Evolutionary conservation across 495 filamentous ascomycete species (phyloP), one percentile per base, ranked within the genome.

Genomic region (Podospora fimiseda): DNA sequence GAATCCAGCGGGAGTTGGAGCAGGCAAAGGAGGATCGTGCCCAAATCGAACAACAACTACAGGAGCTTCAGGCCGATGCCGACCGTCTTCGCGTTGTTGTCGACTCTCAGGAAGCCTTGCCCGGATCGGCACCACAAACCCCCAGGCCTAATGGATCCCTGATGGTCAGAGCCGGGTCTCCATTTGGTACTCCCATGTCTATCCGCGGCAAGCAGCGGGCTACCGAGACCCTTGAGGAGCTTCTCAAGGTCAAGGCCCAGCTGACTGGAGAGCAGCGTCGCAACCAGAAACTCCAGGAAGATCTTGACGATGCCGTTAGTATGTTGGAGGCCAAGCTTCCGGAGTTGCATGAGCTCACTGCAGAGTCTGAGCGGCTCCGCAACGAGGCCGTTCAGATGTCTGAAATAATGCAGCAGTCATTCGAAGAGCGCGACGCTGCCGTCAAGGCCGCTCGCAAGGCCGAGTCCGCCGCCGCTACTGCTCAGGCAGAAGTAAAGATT

Each of bases 381-480:
- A 68, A 74, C 18, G 89, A 94, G 30, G 76, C 88, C n/a, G 74
- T 85, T 15, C 84, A 91, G 37, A 88, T 95, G 80, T 91, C 89
- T 2, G 76, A 85, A 53, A 64, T 81, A 37, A 70, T 75, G 15
- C 76, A 86, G 57, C 74, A 83, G 57, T 75, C 77, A 48, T 80
- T 78, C 59, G 78, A 78, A 59, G 80, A 84, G 52, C 71, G 75
- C 21, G 80, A 84, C 56, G 61, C 64, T 5, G 73, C 80, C 11
- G 77, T 76, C 59, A 84, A 82, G 62, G 73, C 78, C 24, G 75
- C 82, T 5, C 76, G 87, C 48, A 94, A 85, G 61, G 84, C 82
- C 58, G 87, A 91, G 64, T 81, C 78, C 44, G 76, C 87, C 53
- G 80, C 88, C 21, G 74, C 84, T 50, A 86, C 84, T 9, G 76